Percentiles rank a stretch among this genome's conserved stretches.
Evolutionary conservation across 2,329 filamentous ascomycete genomes (phyloP).

Genomic region (Parastagonospora avenae): DNA sequence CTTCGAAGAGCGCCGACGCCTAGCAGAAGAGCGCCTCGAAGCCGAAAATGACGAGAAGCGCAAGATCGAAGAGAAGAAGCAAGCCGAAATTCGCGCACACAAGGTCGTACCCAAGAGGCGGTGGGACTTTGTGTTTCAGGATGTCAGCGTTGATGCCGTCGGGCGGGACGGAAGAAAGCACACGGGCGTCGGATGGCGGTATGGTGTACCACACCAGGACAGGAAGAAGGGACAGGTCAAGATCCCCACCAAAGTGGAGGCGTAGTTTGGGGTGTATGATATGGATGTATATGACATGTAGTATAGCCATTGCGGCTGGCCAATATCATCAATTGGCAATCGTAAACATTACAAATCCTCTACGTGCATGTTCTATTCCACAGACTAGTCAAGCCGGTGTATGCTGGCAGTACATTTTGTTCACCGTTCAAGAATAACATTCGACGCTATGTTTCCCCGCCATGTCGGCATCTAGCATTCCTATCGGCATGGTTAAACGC

Average conservation of each 20-base stretch:
- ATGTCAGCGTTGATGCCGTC: slow-evolving; percentile 61
- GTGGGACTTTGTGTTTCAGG: slow-evolving; percentile 66
- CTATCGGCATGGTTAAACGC: neutral
- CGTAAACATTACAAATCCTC: neutral
- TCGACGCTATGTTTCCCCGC: neutral
- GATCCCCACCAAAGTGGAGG: slow-evolving; percentile 65
- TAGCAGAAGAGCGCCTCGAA: slow-evolving; percentile 36
- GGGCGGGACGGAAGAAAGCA: slow-evolving; percentile 60
- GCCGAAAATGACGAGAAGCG: slow-evolving; percentile 43
- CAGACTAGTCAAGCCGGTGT: neutral
- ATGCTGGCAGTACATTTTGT: neutral
- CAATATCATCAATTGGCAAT: neutral
- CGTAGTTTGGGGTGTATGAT: slow-evolving; percentile 32
- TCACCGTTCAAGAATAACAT: neutral
- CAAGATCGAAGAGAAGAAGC: slow-evolving; percentile 49
- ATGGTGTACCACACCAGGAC: slow-evolving; percentile 66
- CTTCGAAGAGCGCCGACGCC: slow-evolving; percentile 41
- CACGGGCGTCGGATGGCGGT: slow-evolving; percentile 62
- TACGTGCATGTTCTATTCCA: neutral
- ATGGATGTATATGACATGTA: slow-evolving; percentile 26
- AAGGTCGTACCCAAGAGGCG: slow-evolving; percentile 55
- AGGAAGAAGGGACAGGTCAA: slow-evolving; percentile 67
- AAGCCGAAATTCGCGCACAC: slow-evolving; percentile 50
- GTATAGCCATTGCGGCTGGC: slow-evolving; percentile 9
- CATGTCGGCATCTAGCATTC: too few species aligned